Evolutionary conservation across 164 flowering plant genomes (phyloP).

Genomic region (Magnolia officinalis): DNA sequence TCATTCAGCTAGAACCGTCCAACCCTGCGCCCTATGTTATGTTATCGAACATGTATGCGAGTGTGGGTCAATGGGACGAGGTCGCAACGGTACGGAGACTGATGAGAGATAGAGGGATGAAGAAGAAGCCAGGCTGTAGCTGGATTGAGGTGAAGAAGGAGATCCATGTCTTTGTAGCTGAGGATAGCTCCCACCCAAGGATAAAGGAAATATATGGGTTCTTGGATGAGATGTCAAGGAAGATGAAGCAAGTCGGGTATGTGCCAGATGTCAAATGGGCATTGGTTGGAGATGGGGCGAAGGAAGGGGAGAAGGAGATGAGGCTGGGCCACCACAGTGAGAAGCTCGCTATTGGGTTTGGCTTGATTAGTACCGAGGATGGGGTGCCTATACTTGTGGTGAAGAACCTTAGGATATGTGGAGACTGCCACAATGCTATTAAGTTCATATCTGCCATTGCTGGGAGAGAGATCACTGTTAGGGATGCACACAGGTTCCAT

Average conservation of each 20-base stretch:
- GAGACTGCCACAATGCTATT: slow-evolving; percentile 79
- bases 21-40: slow-evolving; percentile 68
- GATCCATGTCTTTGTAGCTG: slow-evolving; percentile 71
- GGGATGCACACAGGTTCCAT: slow-evolving; percentile 75
- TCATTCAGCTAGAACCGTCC: slow-evolving; percentile 51
- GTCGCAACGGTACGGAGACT: slow-evolving; percentile 37
- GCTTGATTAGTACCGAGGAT: slow-evolving; percentile 46
- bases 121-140: slow-evolving; percentile 77
- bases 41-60: slow-evolving; percentile 64
- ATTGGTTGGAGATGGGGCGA: slow-evolving; percentile 45
- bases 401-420: slow-evolving; percentile 77
- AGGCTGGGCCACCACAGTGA: slow-evolving; percentile 68
- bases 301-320: slow-evolving; percentile 46
- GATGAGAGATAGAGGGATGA: slow-evolving; percentile 66
- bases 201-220: slow-evolving; percentile 49
- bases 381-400: slow-evolving; percentile 59
- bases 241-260: slow-evolving; percentile 62
- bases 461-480: slow-evolving; percentile 66
- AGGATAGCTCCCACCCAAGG: slow-evolving; percentile 69
- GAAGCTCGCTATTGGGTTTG: slow-evolving; percentile 77
- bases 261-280: slow-evolving; percentile 65
- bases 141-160: slow-evolving; percentile 68
- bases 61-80: slow-evolving; percentile 56
- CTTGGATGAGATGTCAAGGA: slow-evolving; percentile 50
- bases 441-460: slow-evolving; percentile 58